Evolutionary conservation across 164 flowering plant genomes (phyloP).

Genomic region (Platanus orientalis): DNA sequence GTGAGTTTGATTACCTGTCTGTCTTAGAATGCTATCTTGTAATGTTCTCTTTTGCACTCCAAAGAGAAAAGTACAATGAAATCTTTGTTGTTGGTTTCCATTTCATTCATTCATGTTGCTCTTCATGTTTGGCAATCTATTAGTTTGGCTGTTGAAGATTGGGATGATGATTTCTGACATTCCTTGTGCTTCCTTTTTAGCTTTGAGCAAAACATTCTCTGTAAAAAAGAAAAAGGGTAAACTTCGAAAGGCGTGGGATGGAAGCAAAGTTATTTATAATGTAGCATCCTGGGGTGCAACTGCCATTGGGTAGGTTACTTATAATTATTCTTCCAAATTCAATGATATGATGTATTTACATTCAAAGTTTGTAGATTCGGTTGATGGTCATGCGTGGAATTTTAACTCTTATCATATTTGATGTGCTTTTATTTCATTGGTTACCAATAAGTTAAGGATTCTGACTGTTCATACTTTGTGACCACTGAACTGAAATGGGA

Average conservation of each 20-base stretch:
- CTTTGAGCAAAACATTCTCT: conserved; percentile 83
- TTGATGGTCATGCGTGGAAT: too few species aligned
- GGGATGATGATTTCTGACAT: conserved; percentile 15
- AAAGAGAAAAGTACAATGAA: neutral
- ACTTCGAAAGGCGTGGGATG: conserved; percentile 90
- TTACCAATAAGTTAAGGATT: too few species aligned
- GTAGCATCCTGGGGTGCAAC: conserved; percentile 99
- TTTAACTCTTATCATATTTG: too few species aligned
- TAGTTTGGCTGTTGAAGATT: neutral
- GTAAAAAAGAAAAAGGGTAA: conserved; percentile 80
- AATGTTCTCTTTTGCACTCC: neutral
- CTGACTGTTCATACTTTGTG: too few species aligned
- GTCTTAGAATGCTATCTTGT: neutral
- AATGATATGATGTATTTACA: neutral
- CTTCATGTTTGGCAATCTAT: neutral
- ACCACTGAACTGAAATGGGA: too few species aligned
- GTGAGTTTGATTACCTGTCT: conserved; percentile 36
- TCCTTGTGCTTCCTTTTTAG: conserved; percentile 29
- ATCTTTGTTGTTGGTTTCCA: neutral
- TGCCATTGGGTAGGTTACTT: conserved; percentile 74
- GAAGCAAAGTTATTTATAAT: conserved; percentile 84
- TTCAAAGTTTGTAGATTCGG: too few species aligned
- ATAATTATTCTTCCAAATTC: neutral
- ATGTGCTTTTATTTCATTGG: too few species aligned
- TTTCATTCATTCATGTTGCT: neutral